Conservation (phyloP, 1,139 yeast species). For the Kazachstania sp. region DNA sequence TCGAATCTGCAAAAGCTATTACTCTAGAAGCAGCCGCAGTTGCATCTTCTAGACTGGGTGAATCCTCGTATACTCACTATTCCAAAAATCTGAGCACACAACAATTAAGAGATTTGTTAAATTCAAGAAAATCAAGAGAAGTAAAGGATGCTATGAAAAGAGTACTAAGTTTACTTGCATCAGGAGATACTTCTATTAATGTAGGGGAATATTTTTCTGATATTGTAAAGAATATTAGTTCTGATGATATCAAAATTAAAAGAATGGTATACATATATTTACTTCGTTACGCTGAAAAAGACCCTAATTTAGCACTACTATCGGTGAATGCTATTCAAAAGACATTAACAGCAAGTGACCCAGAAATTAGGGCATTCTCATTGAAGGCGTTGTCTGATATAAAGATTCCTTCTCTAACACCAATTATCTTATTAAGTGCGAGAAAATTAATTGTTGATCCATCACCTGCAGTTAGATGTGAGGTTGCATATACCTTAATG, state of each 20-base stretch:
- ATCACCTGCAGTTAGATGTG: slow-evolving; percentile 68
- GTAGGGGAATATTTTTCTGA: slow-evolving; percentile 52
- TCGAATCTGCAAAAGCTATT: slow-evolving; percentile 74
- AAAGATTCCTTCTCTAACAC: slow-evolving; percentile 67
- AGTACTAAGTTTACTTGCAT: slow-evolving; percentile 56
- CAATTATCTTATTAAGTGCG: slow-evolving; percentile 67
- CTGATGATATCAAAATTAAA: slow-evolving; percentile 58
- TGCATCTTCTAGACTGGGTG: slow-evolving; percentile 59
- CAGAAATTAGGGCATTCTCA: slow-evolving; percentile 62
- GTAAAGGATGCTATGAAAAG: slow-evolving; percentile 68
- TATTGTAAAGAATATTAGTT: slow-evolving; percentile 80
- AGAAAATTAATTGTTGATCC: slow-evolving; percentile 63
- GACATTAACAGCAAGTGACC: slow-evolving; percentile 59
- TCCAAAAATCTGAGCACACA: slow-evolving; percentile 44
- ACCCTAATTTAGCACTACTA: slow-evolving; percentile 80
- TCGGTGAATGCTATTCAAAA: slow-evolving; percentile 91
- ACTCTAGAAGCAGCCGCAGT: slow-evolving; percentile 78
- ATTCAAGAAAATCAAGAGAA: slow-evolving; percentile 65
- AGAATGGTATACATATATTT: slow-evolving; percentile 74
- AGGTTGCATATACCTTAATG: slow-evolving; percentile 70
- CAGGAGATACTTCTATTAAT: slow-evolving; percentile 47
- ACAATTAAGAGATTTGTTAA: slow-evolving; percentile 58
- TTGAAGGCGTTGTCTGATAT: slow-evolving; percentile 76
- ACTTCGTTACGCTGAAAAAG: slow-evolving; percentile 68
- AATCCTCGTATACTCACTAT: slow-evolving; percentile 36